Base-by-base conservation (phyloP, 345 rosid genomes). In the Capsella bursapastoris region DNA sequence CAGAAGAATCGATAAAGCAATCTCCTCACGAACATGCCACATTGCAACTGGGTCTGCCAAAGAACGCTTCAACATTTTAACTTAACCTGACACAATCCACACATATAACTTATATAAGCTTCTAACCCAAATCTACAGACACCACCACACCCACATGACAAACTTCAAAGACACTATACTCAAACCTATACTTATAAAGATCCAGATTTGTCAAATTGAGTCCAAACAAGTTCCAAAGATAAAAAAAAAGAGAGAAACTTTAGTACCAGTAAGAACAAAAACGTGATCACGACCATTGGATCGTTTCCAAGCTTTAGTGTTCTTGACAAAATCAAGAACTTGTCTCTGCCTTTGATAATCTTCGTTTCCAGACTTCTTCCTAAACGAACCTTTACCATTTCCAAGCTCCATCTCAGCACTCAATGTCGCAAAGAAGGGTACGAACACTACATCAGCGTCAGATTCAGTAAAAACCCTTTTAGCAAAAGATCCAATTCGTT, bases 11-110 rank as follows among this genome's bases (percentile, higher is more conserved):
- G 99, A 92, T 0, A 88, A 86, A 11, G 97, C 93, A 74, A 90
- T 88, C 84, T 95, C 87, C 35, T 82, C 88, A 78, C 82, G 83
- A 44, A 92, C 89, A 81, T 92, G 99, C 99, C 99, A 92, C 97
- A 92, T 89, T 57, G 98, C 97, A 76, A 92, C 94, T 5, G 98
- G 98, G 97, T 95, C 99, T 95, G 99, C 89, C 91, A 95, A 90
- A 91, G 76, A 88, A 88, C 78, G 89, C 89, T 82, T 86, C 87
- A 88, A 84, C 82, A 67, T 85, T 87, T 87, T 87, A 89, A 87
- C 85, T 79, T 63, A 63, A 85, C 92, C 90, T 86, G 87, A 83
- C 67, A 73, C 83, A 51, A 86, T 77, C 76, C 83, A 83, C 68
- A 84, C 64, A 78, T 81, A 11, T 84, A 73, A 79, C 76, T 70